Base-by-base conservation (phyloP, 2,329 filamentous ascomycete species). In the Epichloe uncinata region DNA sequence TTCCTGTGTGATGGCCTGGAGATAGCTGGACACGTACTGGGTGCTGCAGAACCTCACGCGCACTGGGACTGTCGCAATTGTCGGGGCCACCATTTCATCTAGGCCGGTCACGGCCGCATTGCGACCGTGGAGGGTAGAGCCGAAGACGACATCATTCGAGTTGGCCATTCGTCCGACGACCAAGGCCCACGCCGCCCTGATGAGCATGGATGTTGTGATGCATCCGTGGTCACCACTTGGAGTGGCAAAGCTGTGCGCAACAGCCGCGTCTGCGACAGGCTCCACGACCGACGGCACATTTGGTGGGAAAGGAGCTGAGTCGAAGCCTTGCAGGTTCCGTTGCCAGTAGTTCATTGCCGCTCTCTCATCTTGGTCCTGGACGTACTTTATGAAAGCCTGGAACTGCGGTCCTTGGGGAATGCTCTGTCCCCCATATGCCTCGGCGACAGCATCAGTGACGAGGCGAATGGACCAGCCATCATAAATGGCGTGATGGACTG, bases 401-500 rank as follows among this genome's bases (percentile, higher is more conserved):
- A 73, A 73, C 11, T 49, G 49, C 9, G 51, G 48, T n/a, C 34
- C 50, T 5, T 35, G 42, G 7, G 6, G 8, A 3, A 50, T 12
- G 6, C 5, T 4, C 5, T 40, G 30, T 8, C 51, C 50, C 50
- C 37, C 43, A 26, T 52, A 54, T 2, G 34, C 43, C 8, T 38
- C 12, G 3, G 34, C 50, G n/a, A 49, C 43, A 15, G 71, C 63
- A 1, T 70, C 56, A 4, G 71, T 54, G 3, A 67, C 67, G 63
- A 72, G 67, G 1, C 66, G 70, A 68, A 73, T 73, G 11, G 73
- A 53, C 53, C 51, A 54, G n/a, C 51, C 74, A 43, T 78, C 75
- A 48, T 77, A 78, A 0, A 77, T 58, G 7, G 69, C 70, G 50
- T 78, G 75, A 51, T 76, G 73, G 57, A 73, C 68, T 0, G 43